Base-by-base conservation (phyloP, 1,284 basidiomycete species). In the Neolentinus lepideus region DNA sequence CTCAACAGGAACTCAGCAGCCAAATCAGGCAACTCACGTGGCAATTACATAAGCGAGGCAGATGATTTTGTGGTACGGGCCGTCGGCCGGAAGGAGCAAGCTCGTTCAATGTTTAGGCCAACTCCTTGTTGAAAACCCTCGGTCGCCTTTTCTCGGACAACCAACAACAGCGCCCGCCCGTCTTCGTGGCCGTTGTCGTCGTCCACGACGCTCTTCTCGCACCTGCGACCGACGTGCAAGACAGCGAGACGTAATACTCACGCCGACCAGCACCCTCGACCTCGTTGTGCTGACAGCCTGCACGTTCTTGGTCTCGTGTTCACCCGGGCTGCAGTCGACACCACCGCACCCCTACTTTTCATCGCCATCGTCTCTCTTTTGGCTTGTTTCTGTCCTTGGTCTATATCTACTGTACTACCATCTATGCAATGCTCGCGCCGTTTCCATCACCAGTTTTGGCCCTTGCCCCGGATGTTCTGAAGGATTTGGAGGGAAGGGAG, bases 381-480 rank as follows among this genome's bases (percentile, higher is more conserved):
- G 38, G 6, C 19, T 43, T 16, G 4, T 21, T 43, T n/a, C n/a
- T 43, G 12, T 16, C n/a, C 38, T 43, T 21, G 38, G 6, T 43
- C 19, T 43, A n/a, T 43, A 4, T 6, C 3, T 43, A n/a, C 38
- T 43, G 38, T 43, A 43, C 38, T 43, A 43, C 38, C n/a, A 43
- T n/a, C 38, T 43, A 43, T 43, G 38, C 47, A 50, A 84, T 84
- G 84, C 66, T 77, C 52, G 59, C 72, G 54, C 61, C 71, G 35
- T 79, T 86, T 48, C 77, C 85, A 35, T 70, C 73, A 16, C 85
- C 85, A 48, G 79, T 89, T 35, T 78, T 89, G 54, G 75, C 79
- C 35, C 74, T 89, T 57, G 74, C 84, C 10, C 72, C 78, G 29
- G 86, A 86, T 59, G 83, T 75, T 16, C 75, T 89, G 57, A 75